Percentiles rank a stretch among this genome's conserved stretches.
These are phyloP conservation scores for Triangularia verruculosa DNA, from an alignment of 2,329 filamentous ascomycete species.

Conservation along the genomic window DNA sequence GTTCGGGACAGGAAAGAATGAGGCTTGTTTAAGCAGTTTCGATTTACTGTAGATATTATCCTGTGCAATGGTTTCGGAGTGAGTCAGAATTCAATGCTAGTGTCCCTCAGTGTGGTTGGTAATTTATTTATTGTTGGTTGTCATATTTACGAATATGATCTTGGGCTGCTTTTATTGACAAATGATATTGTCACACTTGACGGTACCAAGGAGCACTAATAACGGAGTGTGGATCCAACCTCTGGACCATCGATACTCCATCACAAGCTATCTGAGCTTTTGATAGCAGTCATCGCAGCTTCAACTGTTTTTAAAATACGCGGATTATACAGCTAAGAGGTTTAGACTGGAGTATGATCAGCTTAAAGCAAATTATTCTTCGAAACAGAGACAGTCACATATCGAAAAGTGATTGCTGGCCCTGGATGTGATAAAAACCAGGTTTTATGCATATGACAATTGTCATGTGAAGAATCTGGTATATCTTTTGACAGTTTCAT, in stretches of 20 bases:
- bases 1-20: no score
- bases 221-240: background rate
- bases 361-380: no score
- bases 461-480: no score
- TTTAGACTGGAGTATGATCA: no score
- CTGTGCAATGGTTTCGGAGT: background rate
- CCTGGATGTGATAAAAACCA: no score
- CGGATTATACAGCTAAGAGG: no score
- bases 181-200: background rate
- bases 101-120: background rate
- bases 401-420: no score
- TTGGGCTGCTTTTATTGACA: background rate
- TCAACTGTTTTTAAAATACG: no score
- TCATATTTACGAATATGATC: background rate
- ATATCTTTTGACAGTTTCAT: background rate
- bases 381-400: no score
- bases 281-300: no score
- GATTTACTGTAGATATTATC: background rate
- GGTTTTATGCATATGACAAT: background rate
- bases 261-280: no score
- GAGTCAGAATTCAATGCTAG: background rate
- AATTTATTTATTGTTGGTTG: background rate
- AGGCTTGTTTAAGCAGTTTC: background rate
- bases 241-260: no score
- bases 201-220: background rate